A percentile compares a stretch with the other conserved stretches of the same genome.
phyloP scores from a whole-genome alignment of 2,329 filamentous ascomycete species.

The Xylaria multiplex region DNA sequence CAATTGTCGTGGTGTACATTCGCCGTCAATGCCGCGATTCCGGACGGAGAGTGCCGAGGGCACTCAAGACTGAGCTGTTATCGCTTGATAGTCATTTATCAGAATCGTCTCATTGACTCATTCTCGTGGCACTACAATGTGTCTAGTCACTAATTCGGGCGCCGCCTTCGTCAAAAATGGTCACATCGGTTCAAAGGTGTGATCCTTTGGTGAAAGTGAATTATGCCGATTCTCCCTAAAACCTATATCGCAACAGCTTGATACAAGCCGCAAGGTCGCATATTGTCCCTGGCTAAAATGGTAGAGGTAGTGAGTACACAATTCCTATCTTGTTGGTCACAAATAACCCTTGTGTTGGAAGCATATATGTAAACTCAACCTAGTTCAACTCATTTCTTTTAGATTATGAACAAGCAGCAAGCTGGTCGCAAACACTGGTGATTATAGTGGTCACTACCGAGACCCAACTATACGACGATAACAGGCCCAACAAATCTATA shows the following conservation, averaged over 20 bases:
- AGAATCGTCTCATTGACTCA: slow-evolving; percentile 17
- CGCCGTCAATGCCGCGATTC: not conserved
- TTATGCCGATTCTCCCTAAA: slow-evolving; percentile 23
- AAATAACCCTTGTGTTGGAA: not conserved
- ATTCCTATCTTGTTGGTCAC: not conserved
- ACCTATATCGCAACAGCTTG: slow-evolving; percentile 25
- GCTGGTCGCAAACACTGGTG: slow-evolving; percentile 9
- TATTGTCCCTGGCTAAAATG: slow-evolving; percentile 24
- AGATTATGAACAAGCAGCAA: not conserved
- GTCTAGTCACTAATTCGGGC: slow-evolving; percentile 7
- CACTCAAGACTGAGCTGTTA: slow-evolving; percentile 6
- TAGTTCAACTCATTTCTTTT: not conserved
- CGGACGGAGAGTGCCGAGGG: slow-evolving; percentile 16
- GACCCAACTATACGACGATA: not conserved
- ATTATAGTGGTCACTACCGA: not conserved
- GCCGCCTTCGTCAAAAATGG: slow-evolving; percentile 5
- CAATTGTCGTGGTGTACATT: slow-evolving; percentile 17
- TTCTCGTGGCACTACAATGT: slow-evolving; percentile 18
- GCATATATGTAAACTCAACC: not conserved
- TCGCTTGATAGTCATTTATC: slow-evolving; percentile 18
- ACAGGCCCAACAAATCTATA: not conserved
- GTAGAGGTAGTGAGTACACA: not conserved
- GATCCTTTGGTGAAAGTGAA: slow-evolving; percentile 14
- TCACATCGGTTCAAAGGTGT: slow-evolving; percentile 14
- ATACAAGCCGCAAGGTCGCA: slow-evolving; percentile 23